phyloP scores from a whole-genome alignment of 768 basidiomycete genomes.

The Royoungia palumana region DNA sequence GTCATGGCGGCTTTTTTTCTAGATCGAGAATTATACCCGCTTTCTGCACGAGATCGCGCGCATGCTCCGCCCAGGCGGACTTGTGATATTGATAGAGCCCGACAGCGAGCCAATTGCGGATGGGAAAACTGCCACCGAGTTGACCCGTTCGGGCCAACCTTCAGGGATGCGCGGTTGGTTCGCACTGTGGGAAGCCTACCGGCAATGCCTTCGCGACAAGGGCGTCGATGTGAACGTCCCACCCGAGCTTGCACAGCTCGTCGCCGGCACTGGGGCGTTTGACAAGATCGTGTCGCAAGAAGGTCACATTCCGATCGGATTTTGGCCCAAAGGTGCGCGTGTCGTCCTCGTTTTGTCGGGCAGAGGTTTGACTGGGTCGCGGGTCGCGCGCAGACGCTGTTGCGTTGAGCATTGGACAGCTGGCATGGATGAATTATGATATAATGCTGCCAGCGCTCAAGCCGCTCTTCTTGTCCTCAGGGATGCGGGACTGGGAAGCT shows the following conservation, averaged over 20 bases:
- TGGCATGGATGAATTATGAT: constrained; percentile 74
- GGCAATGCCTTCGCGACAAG: constrained; percentile 48
- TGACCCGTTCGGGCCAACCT: constrained; percentile 30
- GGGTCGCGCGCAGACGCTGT: constrained; percentile 43
- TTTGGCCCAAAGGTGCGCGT: constrained; percentile 58
- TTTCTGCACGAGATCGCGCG: constrained; percentile 61
- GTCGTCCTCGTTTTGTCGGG: constrained; percentile 6
- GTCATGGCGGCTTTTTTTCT: constrained; percentile 8
- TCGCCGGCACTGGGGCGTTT: constrained; percentile 49
- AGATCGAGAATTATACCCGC: constrained; percentile 63
- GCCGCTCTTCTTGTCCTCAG: constrained; percentile 53
- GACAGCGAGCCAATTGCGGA: constrained; percentile 51
- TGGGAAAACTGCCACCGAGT: constrained; percentile 38
- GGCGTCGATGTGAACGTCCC: constrained; percentile 59
- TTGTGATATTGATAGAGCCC: constrained; percentile 64
- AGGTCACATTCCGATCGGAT: constrained; percentile 65
- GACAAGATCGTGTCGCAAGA: constrained; percentile 53
- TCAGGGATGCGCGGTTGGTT: constrained; percentile 56
- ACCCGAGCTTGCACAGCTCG: constrained; percentile 47
- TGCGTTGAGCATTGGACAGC: constrained; percentile 60
- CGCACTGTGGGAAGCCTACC: constrained; percentile 60
- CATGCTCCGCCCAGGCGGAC: constrained; percentile 66
- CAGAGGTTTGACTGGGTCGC: constrained; percentile 5
- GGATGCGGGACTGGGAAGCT: constrained; percentile 51
- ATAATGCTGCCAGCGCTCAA: constrained; percentile 60